phyloP scores from a whole-genome alignment of 2,329 filamentous ascomycete genomes.

The Colletotrichum paranaense region DNA sequence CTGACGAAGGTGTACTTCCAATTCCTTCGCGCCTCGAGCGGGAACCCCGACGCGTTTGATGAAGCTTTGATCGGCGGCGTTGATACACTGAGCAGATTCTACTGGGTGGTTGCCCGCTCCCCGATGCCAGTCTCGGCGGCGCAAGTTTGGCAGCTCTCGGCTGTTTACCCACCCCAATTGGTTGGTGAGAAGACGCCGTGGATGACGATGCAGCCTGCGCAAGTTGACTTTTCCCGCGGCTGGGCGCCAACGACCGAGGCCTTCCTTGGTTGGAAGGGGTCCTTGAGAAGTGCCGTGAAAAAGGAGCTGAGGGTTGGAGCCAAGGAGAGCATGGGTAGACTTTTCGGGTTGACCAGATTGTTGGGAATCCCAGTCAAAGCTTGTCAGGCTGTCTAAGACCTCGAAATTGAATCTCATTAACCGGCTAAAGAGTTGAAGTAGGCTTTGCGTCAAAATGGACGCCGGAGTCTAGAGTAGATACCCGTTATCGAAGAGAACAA shows the following conservation, averaged over 20 bases:
- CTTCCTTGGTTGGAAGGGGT: slow-evolving; percentile 13
- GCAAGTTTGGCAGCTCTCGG: slow-evolving; percentile 12
- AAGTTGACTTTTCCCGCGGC: slow-evolving; percentile 8
- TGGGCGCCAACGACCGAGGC: slow-evolving; percentile 7
- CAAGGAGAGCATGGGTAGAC: slow-evolving; percentile 39
- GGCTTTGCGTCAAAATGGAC: neutral
- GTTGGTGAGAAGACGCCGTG: slow-evolving; percentile 20
- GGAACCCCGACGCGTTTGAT: slow-evolving; percentile 40
- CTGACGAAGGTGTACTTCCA: slow-evolving; percentile 44
- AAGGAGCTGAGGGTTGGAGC: slow-evolving; percentile 38
- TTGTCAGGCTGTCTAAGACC: neutral
- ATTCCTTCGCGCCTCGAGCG: slow-evolving; percentile 42
- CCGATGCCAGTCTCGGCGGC: neutral
- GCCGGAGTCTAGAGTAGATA: neutral
- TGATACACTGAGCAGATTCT: slow-evolving; percentile 41
- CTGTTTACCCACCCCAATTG: slow-evolving; percentile 14
- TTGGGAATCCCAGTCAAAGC: slow-evolving; percentile 38
- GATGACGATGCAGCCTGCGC: slow-evolving; percentile 5
- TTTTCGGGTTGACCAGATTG: slow-evolving; percentile 39
- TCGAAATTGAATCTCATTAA: neutral
- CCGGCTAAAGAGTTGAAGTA: neutral
- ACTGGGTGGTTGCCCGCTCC: slow-evolving; percentile 38
- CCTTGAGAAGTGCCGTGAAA: slow-evolving; percentile 30
- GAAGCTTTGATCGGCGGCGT: slow-evolving; percentile 39
- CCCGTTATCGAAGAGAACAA: too few species aligned